Conservation (phyloP, 2,329 filamentous ascomycete genomes). For the Scedosporium aurantiacum region DNA sequence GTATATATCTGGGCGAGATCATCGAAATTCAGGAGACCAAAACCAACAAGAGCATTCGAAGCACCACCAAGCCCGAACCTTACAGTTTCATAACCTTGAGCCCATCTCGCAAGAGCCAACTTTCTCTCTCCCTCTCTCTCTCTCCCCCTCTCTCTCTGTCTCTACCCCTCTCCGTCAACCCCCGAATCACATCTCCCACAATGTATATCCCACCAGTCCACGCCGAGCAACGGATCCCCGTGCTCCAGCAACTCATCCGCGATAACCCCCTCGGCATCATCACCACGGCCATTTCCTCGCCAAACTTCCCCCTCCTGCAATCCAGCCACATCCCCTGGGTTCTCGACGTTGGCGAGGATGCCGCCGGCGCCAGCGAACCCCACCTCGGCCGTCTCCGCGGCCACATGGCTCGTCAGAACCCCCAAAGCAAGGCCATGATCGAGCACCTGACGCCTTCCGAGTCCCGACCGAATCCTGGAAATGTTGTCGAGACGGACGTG, state of each 20-base stretch:
- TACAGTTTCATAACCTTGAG: too few species aligned
- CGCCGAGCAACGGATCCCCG: conserved; percentile 36
- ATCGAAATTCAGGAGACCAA: too few species aligned
- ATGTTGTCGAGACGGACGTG: conserved; percentile 40
- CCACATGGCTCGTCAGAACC: conserved; percentile 53
- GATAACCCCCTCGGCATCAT: conserved; percentile 51
- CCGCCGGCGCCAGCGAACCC: conserved; percentile 25
- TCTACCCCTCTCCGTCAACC: too few species aligned
- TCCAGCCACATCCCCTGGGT: conserved; percentile 52
- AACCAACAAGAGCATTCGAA: too few species aligned
- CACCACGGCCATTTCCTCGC: conserved; percentile 48
- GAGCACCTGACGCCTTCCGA: conserved; percentile 22
- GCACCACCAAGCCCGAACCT: too few species aligned
- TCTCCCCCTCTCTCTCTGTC: too few species aligned
- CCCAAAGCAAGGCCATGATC: conserved; percentile 51
- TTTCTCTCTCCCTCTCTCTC: too few species aligned
- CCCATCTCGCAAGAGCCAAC: too few species aligned
- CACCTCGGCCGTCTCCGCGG: conserved; percentile 41
- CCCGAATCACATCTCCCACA: not conserved
- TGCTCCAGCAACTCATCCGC: conserved; percentile 44
- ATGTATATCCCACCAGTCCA: conserved; percentile 50
- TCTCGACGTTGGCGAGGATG: conserved; percentile 29
- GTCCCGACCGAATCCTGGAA: conserved; percentile 10
- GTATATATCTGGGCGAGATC: too few species aligned
- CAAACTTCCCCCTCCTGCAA: conserved; percentile 39